Evolutionary conservation across 148 eudicot species (phyloP).

Genomic region (Amaranthus hypochondriacus): DNA sequence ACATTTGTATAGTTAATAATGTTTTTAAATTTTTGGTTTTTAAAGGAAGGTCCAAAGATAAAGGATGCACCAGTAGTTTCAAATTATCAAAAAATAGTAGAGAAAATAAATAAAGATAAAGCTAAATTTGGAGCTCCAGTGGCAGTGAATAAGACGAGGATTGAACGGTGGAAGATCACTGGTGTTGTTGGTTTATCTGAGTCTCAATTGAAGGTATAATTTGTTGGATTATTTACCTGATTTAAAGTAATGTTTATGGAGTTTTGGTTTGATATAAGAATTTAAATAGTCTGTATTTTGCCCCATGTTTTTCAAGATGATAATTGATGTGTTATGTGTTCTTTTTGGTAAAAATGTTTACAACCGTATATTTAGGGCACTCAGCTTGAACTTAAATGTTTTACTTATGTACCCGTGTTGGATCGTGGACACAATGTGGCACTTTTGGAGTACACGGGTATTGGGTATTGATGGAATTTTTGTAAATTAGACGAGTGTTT

Average conservation of each 20-base stretch:
- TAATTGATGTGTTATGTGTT: too few species aligned
- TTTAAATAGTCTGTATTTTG: too few species aligned
- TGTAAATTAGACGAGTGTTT: too few species aligned
- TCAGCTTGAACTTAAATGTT: too few species aligned
- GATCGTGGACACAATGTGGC: too few species aligned
- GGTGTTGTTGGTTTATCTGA: constrained; percentile 64
- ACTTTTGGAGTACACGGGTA: too few species aligned
- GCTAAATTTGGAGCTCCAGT: constrained; percentile 19
- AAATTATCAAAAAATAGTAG: constrained; percentile 28
- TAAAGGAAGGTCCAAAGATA: constrained; percentile 67
- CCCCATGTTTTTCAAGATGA: too few species aligned
- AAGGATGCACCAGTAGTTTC: constrained; percentile 46
- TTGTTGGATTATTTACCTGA: background rate
- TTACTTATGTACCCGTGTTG: too few species aligned
- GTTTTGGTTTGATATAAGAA: background rate
- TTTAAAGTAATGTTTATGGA: background rate
- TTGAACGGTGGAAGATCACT: constrained; percentile 70
- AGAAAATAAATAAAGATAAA: constrained; percentile 11
- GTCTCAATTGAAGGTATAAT: constrained; percentile 48
- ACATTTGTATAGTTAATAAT: background rate
- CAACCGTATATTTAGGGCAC: too few species aligned
- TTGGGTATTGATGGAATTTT: too few species aligned
- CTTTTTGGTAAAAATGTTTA: too few species aligned
- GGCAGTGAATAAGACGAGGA: constrained; percentile 39
- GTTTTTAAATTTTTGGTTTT: background rate